A percentile compares a stretch with the other conserved stretches of the same genome.
Conservation (phyloP, 257 asterid species). For the Nicotiana benthamiana region DNA sequence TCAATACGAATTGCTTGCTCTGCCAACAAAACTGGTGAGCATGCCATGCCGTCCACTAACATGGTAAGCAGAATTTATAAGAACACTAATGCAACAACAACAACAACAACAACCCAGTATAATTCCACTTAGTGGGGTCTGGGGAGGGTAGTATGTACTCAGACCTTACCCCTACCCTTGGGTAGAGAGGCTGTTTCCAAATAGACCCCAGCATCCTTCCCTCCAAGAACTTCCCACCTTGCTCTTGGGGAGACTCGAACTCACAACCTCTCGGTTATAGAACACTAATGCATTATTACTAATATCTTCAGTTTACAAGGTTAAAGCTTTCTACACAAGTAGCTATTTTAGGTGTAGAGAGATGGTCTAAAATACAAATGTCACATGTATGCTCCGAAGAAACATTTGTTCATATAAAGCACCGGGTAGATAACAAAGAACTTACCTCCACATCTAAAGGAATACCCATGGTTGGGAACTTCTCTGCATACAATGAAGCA, state of each 20-base stretch:
- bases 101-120: too few relatives aligned
- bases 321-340: neutral
- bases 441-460: conserved; percentile 35
- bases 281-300: neutral
- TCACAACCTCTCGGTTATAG: too few relatives aligned
- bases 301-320: neutral
- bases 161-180: too few relatives aligned
- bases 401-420: neutral
- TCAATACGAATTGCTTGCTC: neutral
- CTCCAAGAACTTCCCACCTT: too few relatives aligned
- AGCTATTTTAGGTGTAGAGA: neutral
- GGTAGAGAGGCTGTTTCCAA: too few relatives aligned
- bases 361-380: neutral
- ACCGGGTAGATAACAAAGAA: conserved; percentile 7
- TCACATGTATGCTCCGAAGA: neutral
- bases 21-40: neutral
- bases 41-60: neutral
- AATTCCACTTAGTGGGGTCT: too few relatives aligned
- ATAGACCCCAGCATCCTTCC: too few relatives aligned
- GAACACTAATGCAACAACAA: neutral
- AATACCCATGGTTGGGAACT: conserved; percentile 18
- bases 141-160: too few relatives aligned
- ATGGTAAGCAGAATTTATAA: neutral
- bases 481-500: conserved; percentile 16
- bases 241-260: too few relatives aligned